phyloP scores from a whole-genome alignment of 352 stramenopile genomes.

The Peronospora belbahrii region DNA sequence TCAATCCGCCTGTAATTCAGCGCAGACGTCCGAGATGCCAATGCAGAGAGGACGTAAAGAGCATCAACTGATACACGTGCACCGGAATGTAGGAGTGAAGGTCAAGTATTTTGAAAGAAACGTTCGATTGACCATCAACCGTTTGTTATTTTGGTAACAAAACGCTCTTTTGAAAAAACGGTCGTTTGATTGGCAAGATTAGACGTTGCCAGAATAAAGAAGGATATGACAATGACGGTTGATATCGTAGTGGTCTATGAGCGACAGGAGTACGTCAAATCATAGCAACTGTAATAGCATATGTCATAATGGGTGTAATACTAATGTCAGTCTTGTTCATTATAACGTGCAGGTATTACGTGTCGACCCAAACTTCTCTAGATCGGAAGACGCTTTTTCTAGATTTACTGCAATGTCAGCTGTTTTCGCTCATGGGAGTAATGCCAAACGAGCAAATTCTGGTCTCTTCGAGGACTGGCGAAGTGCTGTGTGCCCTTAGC shows the following conservation, averaged over 20 bases:
- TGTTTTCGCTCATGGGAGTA: constrained; percentile 60
- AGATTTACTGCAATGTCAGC: constrained; percentile 60
- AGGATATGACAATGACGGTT: background rate
- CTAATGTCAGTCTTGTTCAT: background rate
- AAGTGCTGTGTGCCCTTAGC: constrained; percentile 29
- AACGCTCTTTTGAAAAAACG: no score
- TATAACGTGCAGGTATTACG: constrained; percentile 28
- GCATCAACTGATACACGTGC: no score
- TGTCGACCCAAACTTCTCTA: constrained; percentile 20
- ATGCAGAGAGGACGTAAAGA: no score
- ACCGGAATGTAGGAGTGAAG: constrained; percentile 13
- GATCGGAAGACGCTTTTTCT: constrained; percentile 28
- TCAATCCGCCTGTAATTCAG: no score
- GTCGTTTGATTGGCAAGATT: no score
- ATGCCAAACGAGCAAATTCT: constrained; percentile 50
- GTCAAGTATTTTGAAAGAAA: constrained; percentile 14
- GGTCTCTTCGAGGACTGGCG: constrained; percentile 31
- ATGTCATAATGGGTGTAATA: background rate
- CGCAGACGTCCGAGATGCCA: no score
- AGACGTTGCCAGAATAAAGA: no score
- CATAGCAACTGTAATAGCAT: background rate
- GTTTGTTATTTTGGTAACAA: no score
- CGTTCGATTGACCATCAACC: constrained; percentile 6
- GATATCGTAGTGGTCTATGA: constrained; percentile 44
- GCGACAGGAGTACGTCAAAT: constrained; percentile 44